Conservation (phyloP, 495 filamentous ascomycete species). For the Xylaria scruposa region DNA sequence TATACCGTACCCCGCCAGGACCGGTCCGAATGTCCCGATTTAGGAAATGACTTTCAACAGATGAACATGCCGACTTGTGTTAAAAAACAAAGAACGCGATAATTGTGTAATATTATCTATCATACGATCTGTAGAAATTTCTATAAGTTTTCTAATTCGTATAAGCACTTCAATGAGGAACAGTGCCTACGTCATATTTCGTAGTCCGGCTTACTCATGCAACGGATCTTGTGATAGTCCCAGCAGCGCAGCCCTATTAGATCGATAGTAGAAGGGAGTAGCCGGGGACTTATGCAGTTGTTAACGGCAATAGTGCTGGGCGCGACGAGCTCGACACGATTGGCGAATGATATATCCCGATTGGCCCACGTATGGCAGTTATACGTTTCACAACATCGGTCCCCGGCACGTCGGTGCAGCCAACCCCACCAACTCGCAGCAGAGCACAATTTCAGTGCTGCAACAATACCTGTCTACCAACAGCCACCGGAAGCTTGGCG, state of each 20-base stretch:
- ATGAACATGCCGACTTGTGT: too few species aligned
- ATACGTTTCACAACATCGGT: background rate
- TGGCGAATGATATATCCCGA: background rate
- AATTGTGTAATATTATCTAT: too few species aligned
- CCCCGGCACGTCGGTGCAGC: background rate
- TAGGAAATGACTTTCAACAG: background rate
- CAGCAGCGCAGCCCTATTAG: conserved; percentile 1
- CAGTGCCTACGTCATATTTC: background rate
- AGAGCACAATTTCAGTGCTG: background rate
- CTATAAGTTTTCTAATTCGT: too few species aligned
- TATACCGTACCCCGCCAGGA: background rate
- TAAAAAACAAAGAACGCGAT: too few species aligned
- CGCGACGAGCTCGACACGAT: background rate
- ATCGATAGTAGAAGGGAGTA: background rate
- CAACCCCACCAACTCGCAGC: background rate
- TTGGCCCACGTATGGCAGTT: conserved; percentile 15
- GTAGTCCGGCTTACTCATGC: background rate
- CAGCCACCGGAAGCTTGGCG: conserved; percentile 7
- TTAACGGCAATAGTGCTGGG: background rate
- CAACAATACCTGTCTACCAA: background rate
- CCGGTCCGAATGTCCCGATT: background rate
- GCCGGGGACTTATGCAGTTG: background rate
- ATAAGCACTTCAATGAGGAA: background rate
- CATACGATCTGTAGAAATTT: too few species aligned
- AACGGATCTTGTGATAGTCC: background rate